Evolutionary conservation across 164 flowering plant species (phyloP).

Genomic region (Warburgia ugandensis): DNA sequence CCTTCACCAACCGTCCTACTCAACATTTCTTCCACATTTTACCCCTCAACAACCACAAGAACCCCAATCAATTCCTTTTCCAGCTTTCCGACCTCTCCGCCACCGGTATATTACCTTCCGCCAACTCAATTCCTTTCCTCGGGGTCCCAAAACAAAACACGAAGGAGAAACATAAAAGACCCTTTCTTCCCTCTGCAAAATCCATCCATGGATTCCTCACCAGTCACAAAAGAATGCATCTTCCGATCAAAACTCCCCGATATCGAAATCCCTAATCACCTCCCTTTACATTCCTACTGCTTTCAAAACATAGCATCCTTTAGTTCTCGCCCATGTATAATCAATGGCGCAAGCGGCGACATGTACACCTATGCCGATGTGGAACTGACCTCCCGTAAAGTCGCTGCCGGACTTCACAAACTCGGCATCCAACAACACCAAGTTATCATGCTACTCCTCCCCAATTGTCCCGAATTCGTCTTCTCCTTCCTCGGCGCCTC

Average conservation of each 20-base stretch:
- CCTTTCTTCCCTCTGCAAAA: too few species aligned
- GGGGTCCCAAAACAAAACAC: too few species aligned
- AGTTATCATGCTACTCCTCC: constrained; percentile 75
- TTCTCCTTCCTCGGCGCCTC: constrained; percentile 83
- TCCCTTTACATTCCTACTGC: constrained; percentile 72
- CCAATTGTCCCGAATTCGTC: constrained; percentile 70
- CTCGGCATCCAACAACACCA: constrained; percentile 60
- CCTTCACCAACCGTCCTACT: too few species aligned
- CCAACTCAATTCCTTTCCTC: too few species aligned
- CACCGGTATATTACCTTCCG: too few species aligned
- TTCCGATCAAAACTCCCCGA: constrained; percentile 85
- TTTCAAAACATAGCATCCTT: constrained; percentile 56
- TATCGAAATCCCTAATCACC: constrained; percentile 69
- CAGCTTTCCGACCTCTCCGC: too few species aligned
- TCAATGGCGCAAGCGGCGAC: constrained; percentile 56
- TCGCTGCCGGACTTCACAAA: constrained; percentile 55
- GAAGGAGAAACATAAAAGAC: too few species aligned
- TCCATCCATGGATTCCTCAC: constrained; percentile 1
- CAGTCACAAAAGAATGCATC: constrained; percentile 42
- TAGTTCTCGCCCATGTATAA: constrained; percentile 52
- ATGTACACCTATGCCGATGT: constrained; percentile 54
- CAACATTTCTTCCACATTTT: too few species aligned
- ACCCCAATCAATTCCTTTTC: too few species aligned
- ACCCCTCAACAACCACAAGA: too few species aligned
- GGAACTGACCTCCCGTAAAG: constrained; percentile 43